Evolutionary conservation across 495 filamentous ascomycete genomes (phyloP), one percentile per base, ranked within the genome.

Genomic region (Podospora australis): DNA sequence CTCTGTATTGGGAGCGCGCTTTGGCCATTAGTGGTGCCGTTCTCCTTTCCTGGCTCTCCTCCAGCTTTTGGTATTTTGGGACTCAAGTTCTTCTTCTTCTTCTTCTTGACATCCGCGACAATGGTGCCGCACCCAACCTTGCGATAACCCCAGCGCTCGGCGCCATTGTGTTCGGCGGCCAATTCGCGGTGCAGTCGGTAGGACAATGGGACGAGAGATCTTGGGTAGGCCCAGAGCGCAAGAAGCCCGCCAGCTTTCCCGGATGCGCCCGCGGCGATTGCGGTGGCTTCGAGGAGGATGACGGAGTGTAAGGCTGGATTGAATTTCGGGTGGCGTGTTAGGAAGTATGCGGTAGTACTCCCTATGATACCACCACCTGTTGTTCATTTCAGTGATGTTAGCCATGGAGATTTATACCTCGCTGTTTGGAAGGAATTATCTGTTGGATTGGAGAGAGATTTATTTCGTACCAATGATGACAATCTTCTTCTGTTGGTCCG

Each of bases 201-300:
- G 52, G 86, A 92, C 44, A 98, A 70, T 2, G 88, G 87, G 1
- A 96, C 92, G 48, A 98, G 79, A 57, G 77, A 85, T 53, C 65
- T 75, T 1, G 92, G 92, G 58, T 96, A 96, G 9, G 92, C 92
- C 92, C 92, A 98, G 32, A 90, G 73, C 1, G 83, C 92, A 14
- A 98, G 72, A 10, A 98, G 76, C 1, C 92, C 92, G 4, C 92
- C 92, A 1, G 92, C 92, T 71, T 98, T 98, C 6, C 92, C 92
- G 20, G 89, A 95, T 32, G 92, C 92, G 20, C 86, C 91, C 9
- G 90, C 84, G 13, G 92, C 92, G 52, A 97, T 87, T 32, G 84
- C 77, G 11, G 82, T 81, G 1, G 92, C 90, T 74, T 98, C 92
- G 51, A 98, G 73, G 25, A 98, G 80, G 10, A 86, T 95, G 53